A percentile compares a stretch with the other conserved stretches of the same genome.
Evolutionary conservation across 2,329 filamentous ascomycete species (phyloP).

Genomic region (Rutstroemia sp.): DNA sequence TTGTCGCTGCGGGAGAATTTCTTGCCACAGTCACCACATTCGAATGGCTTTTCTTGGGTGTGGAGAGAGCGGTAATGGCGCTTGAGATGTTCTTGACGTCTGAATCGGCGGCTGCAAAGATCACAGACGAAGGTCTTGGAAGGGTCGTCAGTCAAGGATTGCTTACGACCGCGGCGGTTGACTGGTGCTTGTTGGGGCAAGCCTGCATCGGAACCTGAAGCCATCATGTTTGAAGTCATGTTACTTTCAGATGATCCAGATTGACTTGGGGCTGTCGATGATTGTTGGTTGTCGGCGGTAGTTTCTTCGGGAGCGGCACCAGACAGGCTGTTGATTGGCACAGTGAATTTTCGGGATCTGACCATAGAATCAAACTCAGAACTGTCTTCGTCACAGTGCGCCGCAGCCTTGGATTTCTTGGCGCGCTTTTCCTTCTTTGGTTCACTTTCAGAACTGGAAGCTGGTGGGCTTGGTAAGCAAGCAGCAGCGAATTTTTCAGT

Average conservation of each 20-base stretch:
- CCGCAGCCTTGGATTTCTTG: conserved; percentile 47
- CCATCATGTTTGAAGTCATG: conserved; percentile 33
- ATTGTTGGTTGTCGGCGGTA: conserved; percentile 20
- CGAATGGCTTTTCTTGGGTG: conserved; percentile 97
- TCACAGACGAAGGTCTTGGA: conserved; percentile 98
- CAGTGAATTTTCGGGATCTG: conserved; percentile 29
- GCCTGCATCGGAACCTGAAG: conserved; percentile 32
- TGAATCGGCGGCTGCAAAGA: conserved; percentile 93
- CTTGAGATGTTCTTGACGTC: conserved; percentile 96
- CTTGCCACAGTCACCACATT: conserved; percentile 96
- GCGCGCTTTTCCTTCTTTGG: conserved; percentile 49
- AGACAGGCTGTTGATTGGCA: conserved; percentile 27
- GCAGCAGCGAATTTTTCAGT: conserved; percentile 52
- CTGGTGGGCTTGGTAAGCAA: conserved; percentile 55
- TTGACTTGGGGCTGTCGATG: conserved; percentile 33
- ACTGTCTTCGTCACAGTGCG: conserved; percentile 27
- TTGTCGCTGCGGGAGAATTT: conserved; percentile 99
- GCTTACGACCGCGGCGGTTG: conserved; percentile 93
- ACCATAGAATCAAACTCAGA: conserved; percentile 30
- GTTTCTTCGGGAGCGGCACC: conserved; percentile 25
- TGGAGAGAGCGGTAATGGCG: conserved; percentile 97
- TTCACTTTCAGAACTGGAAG: conserved; percentile 43
- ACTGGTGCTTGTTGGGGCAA: conserved; percentile 46
- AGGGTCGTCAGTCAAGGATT: conserved; percentile 93
- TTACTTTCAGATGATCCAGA: conserved; percentile 35